These are phyloP conservation scores for Fusarium sp. DNA, from an alignment of 2,329 filamentous ascomycete species.

Conservation along the genomic window DNA sequence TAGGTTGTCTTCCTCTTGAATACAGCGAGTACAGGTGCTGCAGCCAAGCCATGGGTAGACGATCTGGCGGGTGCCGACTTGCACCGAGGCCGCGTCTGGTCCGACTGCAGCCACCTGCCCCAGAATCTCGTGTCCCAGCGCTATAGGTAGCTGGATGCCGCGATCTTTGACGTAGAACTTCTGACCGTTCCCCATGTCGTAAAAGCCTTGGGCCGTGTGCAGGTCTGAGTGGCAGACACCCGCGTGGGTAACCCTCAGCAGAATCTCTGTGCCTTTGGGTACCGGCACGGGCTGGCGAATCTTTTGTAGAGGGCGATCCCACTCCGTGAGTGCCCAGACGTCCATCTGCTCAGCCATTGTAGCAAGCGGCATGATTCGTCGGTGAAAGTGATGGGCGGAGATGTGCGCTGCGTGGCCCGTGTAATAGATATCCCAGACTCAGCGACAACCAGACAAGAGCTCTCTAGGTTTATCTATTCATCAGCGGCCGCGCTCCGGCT, in stretches of 20 bases:
- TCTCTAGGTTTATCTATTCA: too few species aligned
- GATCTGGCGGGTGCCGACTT: neutral
- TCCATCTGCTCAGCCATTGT: neutral
- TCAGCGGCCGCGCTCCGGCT: too few species aligned
- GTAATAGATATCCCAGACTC: too few species aligned
- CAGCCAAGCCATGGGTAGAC: neutral
- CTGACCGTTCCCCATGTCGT: slow-evolving; percentile 14
- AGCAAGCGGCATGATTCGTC: neutral
- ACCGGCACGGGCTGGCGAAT: neutral
- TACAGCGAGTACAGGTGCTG: neutral
- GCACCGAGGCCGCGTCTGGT: neutral
- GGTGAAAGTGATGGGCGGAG: too few species aligned
- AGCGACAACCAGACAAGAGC: too few species aligned
- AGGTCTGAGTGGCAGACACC: slow-evolving; percentile 26
- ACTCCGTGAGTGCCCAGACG: neutral
- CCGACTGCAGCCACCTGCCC: neutral
- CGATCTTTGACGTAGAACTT: slow-evolving; percentile 23
- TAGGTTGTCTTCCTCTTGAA: neutral
- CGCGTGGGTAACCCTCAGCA: slow-evolving; percentile 14
- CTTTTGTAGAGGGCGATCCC: neutral
- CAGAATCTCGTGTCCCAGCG: neutral
- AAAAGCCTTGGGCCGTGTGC: slow-evolving; percentile 22
- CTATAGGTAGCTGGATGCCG: slow-evolving; percentile 7
- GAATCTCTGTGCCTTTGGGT: neutral
- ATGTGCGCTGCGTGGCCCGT: too few species aligned